Base-by-base conservation (phyloP, 495 filamentous ascomycete species). In the Lophiostoma macrostomum region DNA sequence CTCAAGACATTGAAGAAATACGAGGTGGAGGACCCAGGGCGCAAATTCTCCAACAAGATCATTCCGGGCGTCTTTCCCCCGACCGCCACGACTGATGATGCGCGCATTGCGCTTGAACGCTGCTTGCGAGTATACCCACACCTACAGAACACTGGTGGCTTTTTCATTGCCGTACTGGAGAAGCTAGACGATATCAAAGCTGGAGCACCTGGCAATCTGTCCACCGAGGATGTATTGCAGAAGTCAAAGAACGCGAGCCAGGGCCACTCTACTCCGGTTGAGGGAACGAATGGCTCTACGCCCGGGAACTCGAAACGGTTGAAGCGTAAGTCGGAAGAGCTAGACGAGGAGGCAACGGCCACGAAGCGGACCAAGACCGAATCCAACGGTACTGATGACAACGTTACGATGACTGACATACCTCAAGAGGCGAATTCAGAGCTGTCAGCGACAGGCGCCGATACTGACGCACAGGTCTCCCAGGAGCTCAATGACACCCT, bases 41-140 rank as follows among this genome's bases (percentile, higher is more conserved):
- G 60, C 16, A 18, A 36, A n/a, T 53, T 59, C 42, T 52, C 56
- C 8, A 14, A 13, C 24, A 53, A 59, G n/a, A 50, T 99, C 12
- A 76, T 79, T 3, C 80, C 85, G 61, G 81, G 80, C 61, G 91
- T 96, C 87, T 97, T 97, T 69, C 78, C 94, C 3, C 85, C 87
- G 1, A 41, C 10, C 20, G 32, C 30, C 16, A 8, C 42, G 10
- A 25, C 45, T n/a, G 63, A 59, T 12, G 80, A 75, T 41, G 76
- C 69, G 23, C 43, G 56, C 11, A 73, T 96, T n/a, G 88, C 89
- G 4, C 77, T 96, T 0, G 87, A 96, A 56, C 80, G 85, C 32
- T 95, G 90, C 69, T 89, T 96, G 78, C 79, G 93, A 51, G 78
- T 99, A 12, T 99, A 99, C 65, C 85, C 90, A 22, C 91, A 99